A percentile compares a stretch with the other conserved stretches of the same genome.
phyloP scores from a whole-genome alignment of 306 rosid species.

The Sicyos baderoa region DNA sequence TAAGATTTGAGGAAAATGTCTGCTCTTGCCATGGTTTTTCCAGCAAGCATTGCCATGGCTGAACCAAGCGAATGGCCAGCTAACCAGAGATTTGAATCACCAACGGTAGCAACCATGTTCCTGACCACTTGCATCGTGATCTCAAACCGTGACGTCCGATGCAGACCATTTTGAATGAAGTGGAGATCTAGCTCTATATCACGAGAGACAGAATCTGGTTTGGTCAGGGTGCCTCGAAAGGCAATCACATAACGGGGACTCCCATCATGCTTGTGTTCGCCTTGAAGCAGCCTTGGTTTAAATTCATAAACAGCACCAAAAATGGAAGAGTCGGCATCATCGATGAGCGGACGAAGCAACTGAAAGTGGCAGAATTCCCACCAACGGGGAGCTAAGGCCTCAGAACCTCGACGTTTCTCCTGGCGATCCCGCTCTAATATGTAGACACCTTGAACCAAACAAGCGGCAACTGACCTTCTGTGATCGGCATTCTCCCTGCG shows the following conservation, averaged over 20 bases:
- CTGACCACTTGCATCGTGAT: constrained; percentile 63
- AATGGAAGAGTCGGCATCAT: constrained; percentile 67
- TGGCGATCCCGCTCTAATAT: constrained; percentile 71
- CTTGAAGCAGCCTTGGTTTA: constrained; percentile 43
- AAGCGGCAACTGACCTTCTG: constrained; percentile 69
- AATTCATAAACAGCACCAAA: constrained; percentile 81
- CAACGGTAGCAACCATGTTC: constrained; percentile 55
- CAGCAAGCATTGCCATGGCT: constrained; percentile 75
- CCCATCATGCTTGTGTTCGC: constrained; percentile 36
- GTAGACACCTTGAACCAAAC: constrained; percentile 89
- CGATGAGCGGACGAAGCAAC: constrained; percentile 52
- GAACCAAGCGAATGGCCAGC: constrained; percentile 94
- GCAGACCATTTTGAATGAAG: constrained; percentile 55
- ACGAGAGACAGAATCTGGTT: constrained; percentile 44
- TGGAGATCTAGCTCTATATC: constrained; percentile 64
- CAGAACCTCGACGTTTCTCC: constrained; percentile 44
- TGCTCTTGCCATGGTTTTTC: constrained; percentile 67
- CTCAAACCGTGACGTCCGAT: constrained; percentile 66
- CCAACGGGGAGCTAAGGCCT: constrained; percentile 80
- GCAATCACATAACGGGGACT: constrained; percentile 69
- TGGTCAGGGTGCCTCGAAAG: constrained; percentile 70
- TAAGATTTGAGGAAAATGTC: constrained; percentile 53
- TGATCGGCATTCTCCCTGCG: constrained; percentile 61
- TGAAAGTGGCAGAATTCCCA: constrained; percentile 74
- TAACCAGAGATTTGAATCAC: constrained; percentile 70